phyloP scores from a whole-genome alignment of 106 monocot genomes.

The Allium sativum region DNA sequence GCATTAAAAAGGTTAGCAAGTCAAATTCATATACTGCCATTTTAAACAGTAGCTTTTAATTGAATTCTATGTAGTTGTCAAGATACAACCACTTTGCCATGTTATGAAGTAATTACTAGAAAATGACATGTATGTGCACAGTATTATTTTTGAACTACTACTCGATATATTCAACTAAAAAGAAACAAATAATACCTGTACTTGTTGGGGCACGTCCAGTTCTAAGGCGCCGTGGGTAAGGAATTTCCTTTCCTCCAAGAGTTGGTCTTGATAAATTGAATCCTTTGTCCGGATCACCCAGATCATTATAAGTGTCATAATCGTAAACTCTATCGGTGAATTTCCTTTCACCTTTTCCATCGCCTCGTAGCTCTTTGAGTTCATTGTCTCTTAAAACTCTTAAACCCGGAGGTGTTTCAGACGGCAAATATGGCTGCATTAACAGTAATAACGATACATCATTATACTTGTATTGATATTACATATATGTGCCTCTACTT shows the following conservation, averaged over 20 bases:
- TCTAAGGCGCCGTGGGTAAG: constrained; percentile 52
- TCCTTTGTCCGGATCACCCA: constrained; percentile 73
- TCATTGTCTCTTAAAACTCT: constrained; percentile 49
- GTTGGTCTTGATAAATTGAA: constrained; percentile 21
- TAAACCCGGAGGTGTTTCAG: constrained; percentile 73
- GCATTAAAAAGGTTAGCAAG: neutral
- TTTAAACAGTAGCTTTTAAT: neutral
- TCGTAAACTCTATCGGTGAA: constrained; percentile 51
- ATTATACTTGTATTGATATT: neutral
- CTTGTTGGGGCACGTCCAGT: constrained; percentile 41
- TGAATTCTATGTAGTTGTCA: neutral
- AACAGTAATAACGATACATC: neutral
- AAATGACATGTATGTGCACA: neutral
- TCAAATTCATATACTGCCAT: neutral
- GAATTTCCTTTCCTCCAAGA: constrained; percentile 47
- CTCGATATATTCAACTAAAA: no score
- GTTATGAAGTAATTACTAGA: neutral
- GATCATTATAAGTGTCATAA: constrained; percentile 54
- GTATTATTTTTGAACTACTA: no score
- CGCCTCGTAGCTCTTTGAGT: constrained; percentile 60
- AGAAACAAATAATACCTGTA: constrained; percentile 26
- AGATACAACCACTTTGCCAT: constrained; percentile 1
- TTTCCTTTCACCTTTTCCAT: constrained; percentile 53
- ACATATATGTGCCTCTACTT: neutral
- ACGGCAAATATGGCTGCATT: constrained; percentile 71